Percentiles rank a stretch among this genome's conserved stretches.
Evolutionary conservation across 768 basidiomycete species (phyloP).

Genomic region (Hygrophorus pudorinus): DNA sequence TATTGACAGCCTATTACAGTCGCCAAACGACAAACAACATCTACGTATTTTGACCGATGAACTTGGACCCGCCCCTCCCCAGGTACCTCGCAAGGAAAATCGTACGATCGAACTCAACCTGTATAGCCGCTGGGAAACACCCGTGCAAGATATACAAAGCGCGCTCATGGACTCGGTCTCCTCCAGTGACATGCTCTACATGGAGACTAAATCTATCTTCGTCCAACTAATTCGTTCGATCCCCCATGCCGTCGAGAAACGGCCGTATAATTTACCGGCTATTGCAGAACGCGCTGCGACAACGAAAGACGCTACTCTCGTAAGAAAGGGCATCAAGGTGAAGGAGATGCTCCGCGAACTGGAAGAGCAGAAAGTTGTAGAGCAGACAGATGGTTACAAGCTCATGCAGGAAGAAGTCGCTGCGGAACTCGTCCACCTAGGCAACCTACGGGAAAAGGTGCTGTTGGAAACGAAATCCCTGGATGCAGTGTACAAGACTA

Average conservation of each 20-base stretch:
- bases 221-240: constrained; percentile 96
- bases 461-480: constrained; percentile 84
- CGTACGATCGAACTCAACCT: constrained; percentile 84
- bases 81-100: constrained; percentile 98
- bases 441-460: constrained; percentile 94
- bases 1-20: constrained; percentile 33
- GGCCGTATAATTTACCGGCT: constrained; percentile 78
- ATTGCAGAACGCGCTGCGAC: constrained; percentile 96
- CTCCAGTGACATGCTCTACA: constrained; percentile 97
- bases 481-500: constrained; percentile 98
- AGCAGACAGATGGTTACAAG: constrained; percentile 72
- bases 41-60: constrained; percentile 95
- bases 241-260: constrained; percentile 72
- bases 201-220: constrained; percentile 99
- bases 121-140: constrained; percentile 98
- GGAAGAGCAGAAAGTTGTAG: constrained; percentile 83
- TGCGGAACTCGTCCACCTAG: constrained; percentile 91
- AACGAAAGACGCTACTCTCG: constrained; percentile 92
- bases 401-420: constrained; percentile 97
- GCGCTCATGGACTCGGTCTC: constrained; percentile 97
- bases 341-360: constrained; percentile 98
- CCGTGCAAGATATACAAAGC: constrained; percentile 94
- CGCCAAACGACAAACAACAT: constrained; percentile 96
- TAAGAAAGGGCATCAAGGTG: constrained; percentile 97
- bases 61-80: constrained; percentile 84